Conservation (phyloP, 2,329 filamentous ascomycete genomes). For the Daldinia eschscholtzii region DNA sequence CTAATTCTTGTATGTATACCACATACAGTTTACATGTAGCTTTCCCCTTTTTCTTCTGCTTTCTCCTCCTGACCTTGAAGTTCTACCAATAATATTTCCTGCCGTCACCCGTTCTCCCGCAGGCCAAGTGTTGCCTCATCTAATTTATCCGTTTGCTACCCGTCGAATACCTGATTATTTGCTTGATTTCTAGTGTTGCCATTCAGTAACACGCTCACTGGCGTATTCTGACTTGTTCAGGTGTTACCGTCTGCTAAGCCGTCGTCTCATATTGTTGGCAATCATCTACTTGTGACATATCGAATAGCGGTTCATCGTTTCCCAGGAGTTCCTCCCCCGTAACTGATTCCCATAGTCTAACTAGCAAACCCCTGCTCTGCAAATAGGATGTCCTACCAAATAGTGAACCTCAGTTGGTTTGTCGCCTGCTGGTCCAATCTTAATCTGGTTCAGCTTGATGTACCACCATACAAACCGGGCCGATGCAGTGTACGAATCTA, state of each 20-base stretch:
- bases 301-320: constrained; percentile 15
- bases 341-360: constrained; percentile 6
- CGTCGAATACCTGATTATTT: constrained; percentile 19
- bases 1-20: neutral
- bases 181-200: constrained; percentile 19
- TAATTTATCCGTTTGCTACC: constrained; percentile 44
- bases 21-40: neutral
- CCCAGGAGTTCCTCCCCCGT: constrained; percentile 6
- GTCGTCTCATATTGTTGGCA: constrained; percentile 32
- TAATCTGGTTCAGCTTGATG: constrained; percentile 17
- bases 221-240: constrained; percentile 29
- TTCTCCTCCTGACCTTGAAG: constrained; percentile 17
- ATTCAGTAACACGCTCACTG: constrained; percentile 21
- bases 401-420: constrained; percentile 18
- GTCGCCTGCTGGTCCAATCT: constrained; percentile 14
- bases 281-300: constrained; percentile 36
- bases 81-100: constrained; percentile 34
- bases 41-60: neutral
- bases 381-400: constrained; percentile 30
- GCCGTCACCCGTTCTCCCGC: constrained; percentile 42
- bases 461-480: constrained; percentile 33
- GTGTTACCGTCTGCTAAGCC: constrained; percentile 32
- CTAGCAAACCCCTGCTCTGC: constrained; percentile 26
- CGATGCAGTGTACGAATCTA: constrained; percentile 30
- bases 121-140: constrained; percentile 36